These are phyloP conservation scores for Colletotrichum destructivum DNA, from an alignment of 2,329 filamentous ascomycete genomes.

Conservation along the genomic window DNA sequence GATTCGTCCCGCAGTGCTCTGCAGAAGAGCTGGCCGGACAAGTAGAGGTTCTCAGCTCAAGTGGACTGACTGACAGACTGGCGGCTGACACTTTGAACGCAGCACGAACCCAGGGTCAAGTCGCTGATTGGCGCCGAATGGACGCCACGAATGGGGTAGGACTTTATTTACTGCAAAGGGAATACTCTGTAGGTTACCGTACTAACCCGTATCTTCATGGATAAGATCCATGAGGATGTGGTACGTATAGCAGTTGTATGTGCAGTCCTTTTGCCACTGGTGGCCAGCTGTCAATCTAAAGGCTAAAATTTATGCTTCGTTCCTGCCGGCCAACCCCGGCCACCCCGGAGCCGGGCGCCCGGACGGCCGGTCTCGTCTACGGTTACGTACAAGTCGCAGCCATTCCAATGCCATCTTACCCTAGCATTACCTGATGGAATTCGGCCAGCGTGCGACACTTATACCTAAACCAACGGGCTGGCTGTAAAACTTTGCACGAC, in stretches of 20 bases:
- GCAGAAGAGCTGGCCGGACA: not conserved
- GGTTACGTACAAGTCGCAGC: constrained; percentile 30
- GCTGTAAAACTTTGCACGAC: not conserved
- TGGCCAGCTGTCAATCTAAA: no score
- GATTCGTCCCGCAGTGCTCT: constrained; percentile 22
- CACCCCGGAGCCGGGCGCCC: constrained; percentile 16
- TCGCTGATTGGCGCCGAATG: constrained; percentile 5
- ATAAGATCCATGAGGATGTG: no score
- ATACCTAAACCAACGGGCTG: not conserved
- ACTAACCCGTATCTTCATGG: no score
- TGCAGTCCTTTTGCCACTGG: no score
- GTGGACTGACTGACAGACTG: not conserved
- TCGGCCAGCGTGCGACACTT: not conserved
- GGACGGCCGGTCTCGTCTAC: constrained; percentile 20
- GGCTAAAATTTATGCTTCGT: constrained; percentile 9
- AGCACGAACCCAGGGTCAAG: not conserved
- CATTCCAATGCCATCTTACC: constrained; percentile 2
- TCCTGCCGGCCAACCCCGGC: constrained; percentile 2
- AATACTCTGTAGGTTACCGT: no score
- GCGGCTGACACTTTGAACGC: not conserved
- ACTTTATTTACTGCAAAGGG: not conserved
- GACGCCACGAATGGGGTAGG: constrained; percentile 22
- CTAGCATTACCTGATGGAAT: constrained; percentile 1
- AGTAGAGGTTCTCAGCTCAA: not conserved
- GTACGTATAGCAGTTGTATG: no score